phyloP scores from a whole-genome alignment of 441 rosid genomes.

The Adansonia gregorii region DNA sequence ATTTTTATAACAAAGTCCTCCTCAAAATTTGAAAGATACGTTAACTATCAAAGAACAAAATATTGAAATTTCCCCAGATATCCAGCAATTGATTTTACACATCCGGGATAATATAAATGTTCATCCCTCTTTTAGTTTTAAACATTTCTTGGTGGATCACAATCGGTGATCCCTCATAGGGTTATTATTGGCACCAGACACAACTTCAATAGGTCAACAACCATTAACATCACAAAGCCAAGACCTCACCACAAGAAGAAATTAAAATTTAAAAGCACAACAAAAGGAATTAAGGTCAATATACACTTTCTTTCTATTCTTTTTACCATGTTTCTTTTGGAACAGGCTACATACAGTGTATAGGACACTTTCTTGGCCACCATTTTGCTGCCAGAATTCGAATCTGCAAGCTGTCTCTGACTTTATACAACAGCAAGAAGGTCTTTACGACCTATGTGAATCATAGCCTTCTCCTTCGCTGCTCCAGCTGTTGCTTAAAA shows the following conservation, averaged over 20 bases:
- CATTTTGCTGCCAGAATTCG: slow-evolving; percentile 18
- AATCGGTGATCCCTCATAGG: not conserved
- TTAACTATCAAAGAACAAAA: not conserved
- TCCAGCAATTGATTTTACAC: not conserved
- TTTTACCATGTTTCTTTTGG: not conserved
- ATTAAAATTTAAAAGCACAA: not conserved
- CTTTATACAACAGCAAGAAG: slow-evolving; percentile 19
- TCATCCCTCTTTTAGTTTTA: not conserved
- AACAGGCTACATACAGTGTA: slow-evolving; percentile 8
- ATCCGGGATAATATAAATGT: not conserved
- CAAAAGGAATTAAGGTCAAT: not conserved
- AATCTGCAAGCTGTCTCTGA: slow-evolving; percentile 5
- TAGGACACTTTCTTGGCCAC: not conserved
- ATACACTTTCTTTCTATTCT: not conserved
- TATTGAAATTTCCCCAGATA: not conserved
- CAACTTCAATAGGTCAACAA: slow-evolving; percentile 2
- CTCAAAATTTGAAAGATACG: not conserved
- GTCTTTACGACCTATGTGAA: not conserved
- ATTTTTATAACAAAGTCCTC: not conserved
- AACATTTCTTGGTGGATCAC: not conserved
- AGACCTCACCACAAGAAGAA: not conserved
- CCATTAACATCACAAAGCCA: slow-evolving; percentile 6
- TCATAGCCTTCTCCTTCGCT: not conserved
- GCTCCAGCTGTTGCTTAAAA: slow-evolving; percentile 18
- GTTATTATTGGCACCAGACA: not conserved